These are phyloP conservation scores for Ephemerocybe angulata DNA, from an alignment of 768 basidiomycete genomes.

Conservation along the genomic window DNA sequence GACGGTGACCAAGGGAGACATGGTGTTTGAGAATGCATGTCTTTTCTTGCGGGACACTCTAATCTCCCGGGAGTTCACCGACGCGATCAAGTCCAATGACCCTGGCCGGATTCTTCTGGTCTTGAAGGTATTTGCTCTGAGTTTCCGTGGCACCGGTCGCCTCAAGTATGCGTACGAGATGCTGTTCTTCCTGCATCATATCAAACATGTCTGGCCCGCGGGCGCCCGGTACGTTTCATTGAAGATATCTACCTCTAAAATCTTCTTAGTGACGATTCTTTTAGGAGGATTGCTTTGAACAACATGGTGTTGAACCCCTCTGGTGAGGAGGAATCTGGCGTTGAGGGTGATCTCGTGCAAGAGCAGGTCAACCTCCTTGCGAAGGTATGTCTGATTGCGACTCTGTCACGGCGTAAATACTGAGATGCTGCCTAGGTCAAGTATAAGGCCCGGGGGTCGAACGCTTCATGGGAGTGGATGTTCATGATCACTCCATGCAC, in stretches of 20 bases:
- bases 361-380: constrained; percentile 34
- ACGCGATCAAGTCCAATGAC: constrained; percentile 31
- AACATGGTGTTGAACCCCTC: constrained; percentile 34
- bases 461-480: constrained; percentile 27
- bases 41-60: constrained; percentile 29
- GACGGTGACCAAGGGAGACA: constrained; percentile 16
- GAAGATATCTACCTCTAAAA: background rate
- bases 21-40: constrained; percentile 26
- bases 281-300: constrained; percentile 21
- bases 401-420: background rate
- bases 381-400: constrained; percentile 20
- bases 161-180: constrained; percentile 34
- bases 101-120: constrained; percentile 27
- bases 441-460: constrained; percentile 23
- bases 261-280: too few relatives aligned
- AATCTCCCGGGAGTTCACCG: constrained; percentile 21
- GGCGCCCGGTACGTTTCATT: constrained; percentile 16
- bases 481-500: constrained; percentile 23
- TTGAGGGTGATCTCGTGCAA: constrained; percentile 30
- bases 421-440: constrained; percentile 10
- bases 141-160: constrained; percentile 28
- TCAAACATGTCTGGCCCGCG: constrained; percentile 22
- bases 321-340: constrained; percentile 22
- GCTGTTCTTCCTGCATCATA: constrained; percentile 26
- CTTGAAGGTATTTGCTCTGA: constrained; percentile 24